phyloP scores from a whole-genome alignment of 768 basidiomycete species.

The Xanthoconium purpureum region DNA sequence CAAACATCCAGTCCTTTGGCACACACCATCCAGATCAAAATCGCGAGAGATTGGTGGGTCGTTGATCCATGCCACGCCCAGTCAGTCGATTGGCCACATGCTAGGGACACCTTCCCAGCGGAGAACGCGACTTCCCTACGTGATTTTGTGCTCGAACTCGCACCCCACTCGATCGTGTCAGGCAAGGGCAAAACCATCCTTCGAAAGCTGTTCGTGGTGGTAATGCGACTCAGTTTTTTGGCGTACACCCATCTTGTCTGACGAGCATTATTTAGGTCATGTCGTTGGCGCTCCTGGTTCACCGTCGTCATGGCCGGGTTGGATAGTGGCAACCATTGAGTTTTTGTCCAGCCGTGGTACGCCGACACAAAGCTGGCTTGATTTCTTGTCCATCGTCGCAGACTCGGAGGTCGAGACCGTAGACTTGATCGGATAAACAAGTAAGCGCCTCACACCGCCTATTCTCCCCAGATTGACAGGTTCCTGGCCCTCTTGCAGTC shows the following conservation, averaged over 20 bases:
- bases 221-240: conserved; percentile 31
- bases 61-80: background rate
- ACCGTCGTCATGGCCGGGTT: conserved; percentile 66
- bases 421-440: conserved; percentile 71
- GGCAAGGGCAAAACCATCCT: conserved; percentile 68
- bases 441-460: conserved; percentile 50
- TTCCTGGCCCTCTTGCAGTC: too few relatives aligned
- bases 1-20: conserved; percentile 91
- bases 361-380: conserved; percentile 57
- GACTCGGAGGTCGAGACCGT: conserved; percentile 78
- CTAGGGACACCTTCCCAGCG: conserved; percentile 71
- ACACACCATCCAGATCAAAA: conserved; percentile 92
- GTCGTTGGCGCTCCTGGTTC: conserved; percentile 64
- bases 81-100: conserved; percentile 2
- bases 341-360: conserved; percentile 60
- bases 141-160: conserved; percentile 66
- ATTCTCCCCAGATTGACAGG: too few relatives aligned
- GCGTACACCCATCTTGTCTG: conserved; percentile 2
- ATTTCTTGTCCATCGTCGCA: conserved; percentile 79
- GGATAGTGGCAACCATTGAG: conserved; percentile 65
- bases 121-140: conserved; percentile 58
- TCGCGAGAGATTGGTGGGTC: conserved; percentile 83
- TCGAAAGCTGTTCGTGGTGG: conserved; percentile 86
- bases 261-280: conserved; percentile 44
- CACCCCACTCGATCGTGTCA: conserved; percentile 58